phyloP scores from a whole-genome alignment of 257 asterid genomes.

The Solanum pennellii region DNA sequence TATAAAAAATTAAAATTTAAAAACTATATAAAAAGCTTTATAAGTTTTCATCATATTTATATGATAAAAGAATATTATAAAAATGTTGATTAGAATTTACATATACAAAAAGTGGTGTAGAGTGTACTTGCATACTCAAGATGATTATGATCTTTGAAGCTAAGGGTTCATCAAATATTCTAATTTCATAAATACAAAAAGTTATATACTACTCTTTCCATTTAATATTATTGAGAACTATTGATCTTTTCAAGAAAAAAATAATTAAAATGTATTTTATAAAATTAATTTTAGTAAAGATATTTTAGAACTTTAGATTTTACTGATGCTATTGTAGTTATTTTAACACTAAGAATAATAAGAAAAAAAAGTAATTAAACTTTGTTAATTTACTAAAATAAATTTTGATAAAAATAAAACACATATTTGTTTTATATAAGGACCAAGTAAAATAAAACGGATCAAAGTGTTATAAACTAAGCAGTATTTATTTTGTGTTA shows the following conservation, averaged over 20 bases:
- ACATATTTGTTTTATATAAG: background rate
- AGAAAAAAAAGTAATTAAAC: background rate
- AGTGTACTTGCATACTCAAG: background rate
- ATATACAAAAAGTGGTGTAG: background rate
- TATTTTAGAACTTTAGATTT: no score
- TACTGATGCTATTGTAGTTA: no score
- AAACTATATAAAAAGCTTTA: background rate
- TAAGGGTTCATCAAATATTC: background rate
- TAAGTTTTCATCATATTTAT: background rate
- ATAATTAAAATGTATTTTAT: background rate
- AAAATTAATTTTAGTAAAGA: background rate
- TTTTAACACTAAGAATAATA: background rate
- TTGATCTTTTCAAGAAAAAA: background rate
- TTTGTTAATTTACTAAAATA: background rate
- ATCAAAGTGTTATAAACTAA: background rate
- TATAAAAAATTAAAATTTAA: background rate
- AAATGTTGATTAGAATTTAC: background rate
- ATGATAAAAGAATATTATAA: background rate
- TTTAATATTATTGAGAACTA: background rate
- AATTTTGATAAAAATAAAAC: no score
- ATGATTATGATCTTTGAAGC: background rate
- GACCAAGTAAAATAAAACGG: no score
- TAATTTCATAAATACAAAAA: background rate
- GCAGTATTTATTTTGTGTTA: background rate
- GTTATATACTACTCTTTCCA: background rate